Evolutionary conservation across 495 filamentous ascomycete species (phyloP).

Genomic region (Ramalina peruviana): DNA sequence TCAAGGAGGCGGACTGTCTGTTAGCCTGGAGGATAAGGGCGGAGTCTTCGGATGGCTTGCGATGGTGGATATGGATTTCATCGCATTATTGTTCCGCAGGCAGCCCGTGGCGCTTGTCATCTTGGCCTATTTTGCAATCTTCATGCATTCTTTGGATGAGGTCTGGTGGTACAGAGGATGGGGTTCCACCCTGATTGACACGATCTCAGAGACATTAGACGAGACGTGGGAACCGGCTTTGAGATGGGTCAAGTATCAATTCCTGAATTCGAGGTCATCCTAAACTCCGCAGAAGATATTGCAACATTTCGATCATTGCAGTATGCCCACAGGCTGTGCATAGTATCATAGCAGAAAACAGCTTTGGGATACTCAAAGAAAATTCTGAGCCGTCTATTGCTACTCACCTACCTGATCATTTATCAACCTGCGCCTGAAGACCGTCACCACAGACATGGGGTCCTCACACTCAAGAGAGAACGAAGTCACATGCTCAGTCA

Average conservation of each 20-base stretch:
- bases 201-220: slow-evolving; percentile 16
- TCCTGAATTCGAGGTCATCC: too few species aligned
- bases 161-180: slow-evolving; percentile 28
- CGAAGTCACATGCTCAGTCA: too few species aligned
- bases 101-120: slow-evolving; percentile 27
- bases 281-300: too few species aligned
- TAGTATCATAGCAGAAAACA: too few species aligned
- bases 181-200: slow-evolving; percentile 24
- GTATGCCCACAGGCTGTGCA: too few species aligned
- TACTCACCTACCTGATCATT: too few species aligned
- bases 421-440: too few species aligned
- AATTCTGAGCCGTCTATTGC: too few species aligned
- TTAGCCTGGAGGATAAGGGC: neutral
- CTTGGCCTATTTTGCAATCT: slow-evolving; percentile 28
- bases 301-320: too few species aligned
- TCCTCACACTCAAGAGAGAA: too few species aligned
- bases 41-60: slow-evolving; percentile 1
- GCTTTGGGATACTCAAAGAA: too few species aligned
- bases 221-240: slow-evolving; percentile 19
- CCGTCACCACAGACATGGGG: too few species aligned
- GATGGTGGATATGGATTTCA: slow-evolving; percentile 9
- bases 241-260: slow-evolving; percentile 15
- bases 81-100: slow-evolving; percentile 19
- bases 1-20: neutral
- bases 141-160: slow-evolving; percentile 23